Conservation (phyloP, 129 eudicot genomes). For the Escallonia herrerae region DNA sequence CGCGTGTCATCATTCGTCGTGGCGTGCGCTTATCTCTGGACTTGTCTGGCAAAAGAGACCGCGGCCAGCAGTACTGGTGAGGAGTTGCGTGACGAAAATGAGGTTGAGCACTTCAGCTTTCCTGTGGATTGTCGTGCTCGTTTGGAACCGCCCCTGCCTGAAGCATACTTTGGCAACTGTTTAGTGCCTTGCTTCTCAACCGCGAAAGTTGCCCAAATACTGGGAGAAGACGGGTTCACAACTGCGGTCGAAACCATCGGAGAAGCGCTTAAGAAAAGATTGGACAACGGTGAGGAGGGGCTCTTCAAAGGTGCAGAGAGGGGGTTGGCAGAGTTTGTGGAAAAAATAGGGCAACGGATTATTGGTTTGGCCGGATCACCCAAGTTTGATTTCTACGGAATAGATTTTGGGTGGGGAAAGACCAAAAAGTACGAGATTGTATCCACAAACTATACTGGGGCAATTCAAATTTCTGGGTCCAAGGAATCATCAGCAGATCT, state of each 20-base stretch:
- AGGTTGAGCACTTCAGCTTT: conserved; percentile 28
- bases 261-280: conserved; percentile 14
- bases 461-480: too few relatives aligned
- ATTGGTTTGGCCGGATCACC: not conserved
- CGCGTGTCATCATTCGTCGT: conserved; percentile 30
- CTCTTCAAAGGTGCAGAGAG: not conserved
- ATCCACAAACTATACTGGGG: conserved; percentile 10
- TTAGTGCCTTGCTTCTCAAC: not conserved
- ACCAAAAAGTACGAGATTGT: conserved; percentile 35
- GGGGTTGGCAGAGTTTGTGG: not conserved
- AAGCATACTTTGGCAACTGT: conserved; percentile 49
- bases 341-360: not conserved
- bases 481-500: too few relatives aligned
- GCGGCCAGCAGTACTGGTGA: not conserved
- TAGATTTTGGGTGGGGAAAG: conserved; percentile 28
- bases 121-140: conserved; percentile 47
- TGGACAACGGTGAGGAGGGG: not conserved
- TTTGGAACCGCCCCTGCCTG: conserved; percentile 48
- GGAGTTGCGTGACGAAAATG: conserved; percentile 15
- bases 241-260: conserved; percentile 28
- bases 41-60: conserved; percentile 33
- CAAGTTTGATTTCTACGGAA: too few relatives aligned
- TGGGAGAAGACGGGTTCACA: conserved; percentile 38
- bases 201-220: conserved; percentile 8
- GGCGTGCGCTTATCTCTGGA: conserved; percentile 34